Percentiles rank a stretch among this genome's conserved stretches.
phyloP scores from a whole-genome alignment of 1,139 yeast genomes.

The Kurtzmaniella natalensis region DNA sequence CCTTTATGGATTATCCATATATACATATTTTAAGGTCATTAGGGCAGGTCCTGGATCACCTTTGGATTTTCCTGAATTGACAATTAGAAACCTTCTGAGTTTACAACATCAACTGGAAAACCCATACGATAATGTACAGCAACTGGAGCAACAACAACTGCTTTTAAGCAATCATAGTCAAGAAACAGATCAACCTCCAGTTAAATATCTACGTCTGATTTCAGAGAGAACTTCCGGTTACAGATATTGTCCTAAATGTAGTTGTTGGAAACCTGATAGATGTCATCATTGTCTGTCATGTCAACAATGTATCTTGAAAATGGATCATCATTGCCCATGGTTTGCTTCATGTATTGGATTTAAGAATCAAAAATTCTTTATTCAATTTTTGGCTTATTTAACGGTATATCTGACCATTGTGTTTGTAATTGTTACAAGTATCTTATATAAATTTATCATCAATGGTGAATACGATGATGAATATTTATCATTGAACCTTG shows the following conservation, averaged over 20 bases:
- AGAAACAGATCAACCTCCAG: conserved; percentile 14
- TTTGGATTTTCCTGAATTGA: conserved; percentile 24
- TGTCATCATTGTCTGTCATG: conserved; percentile 85
- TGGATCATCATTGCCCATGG: conserved; percentile 99
- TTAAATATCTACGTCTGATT: conserved; percentile 14
- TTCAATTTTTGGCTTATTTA: conserved; percentile 67
- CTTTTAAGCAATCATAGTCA: background rate
- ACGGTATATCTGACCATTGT: conserved; percentile 42
- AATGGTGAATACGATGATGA: conserved; percentile 33
- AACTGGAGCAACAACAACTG: background rate
- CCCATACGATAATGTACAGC: conserved; percentile 10
- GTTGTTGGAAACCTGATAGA: conserved; percentile 90
- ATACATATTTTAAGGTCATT: conserved; percentile 53
- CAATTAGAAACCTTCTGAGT: conserved; percentile 12
- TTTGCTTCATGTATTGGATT: conserved; percentile 66
- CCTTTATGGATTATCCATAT: conserved; percentile 23
- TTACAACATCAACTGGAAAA: conserved; percentile 10
- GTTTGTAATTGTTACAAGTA: conserved; percentile 32
- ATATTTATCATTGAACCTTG: conserved; percentile 54
- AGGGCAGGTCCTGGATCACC: conserved; percentile 68
- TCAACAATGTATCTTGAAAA: conserved; percentile 62
- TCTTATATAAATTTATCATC: conserved; percentile 49
- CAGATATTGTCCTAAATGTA: conserved; percentile 45
- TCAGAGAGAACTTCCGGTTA: conserved; percentile 11
- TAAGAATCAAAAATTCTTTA: conserved; percentile 70